A percentile compares a stretch with the other conserved stretches of the same genome.
These are phyloP conservation scores for Cladobotryum protrusum DNA, from an alignment of 2,329 filamentous ascomycete genomes.

Conservation along the genomic window DNA sequence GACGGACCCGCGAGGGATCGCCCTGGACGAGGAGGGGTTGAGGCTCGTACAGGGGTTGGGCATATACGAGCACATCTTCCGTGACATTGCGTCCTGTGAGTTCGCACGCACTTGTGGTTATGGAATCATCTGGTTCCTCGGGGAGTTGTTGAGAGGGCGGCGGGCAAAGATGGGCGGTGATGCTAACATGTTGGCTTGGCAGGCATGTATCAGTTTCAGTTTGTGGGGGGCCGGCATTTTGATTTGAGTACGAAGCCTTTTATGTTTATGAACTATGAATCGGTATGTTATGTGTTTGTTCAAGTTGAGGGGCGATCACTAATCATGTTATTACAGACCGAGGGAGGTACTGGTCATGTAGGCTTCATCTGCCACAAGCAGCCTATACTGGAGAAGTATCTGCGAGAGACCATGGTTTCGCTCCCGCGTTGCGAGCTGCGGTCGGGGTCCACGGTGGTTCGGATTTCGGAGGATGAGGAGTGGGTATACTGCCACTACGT, in stretches of 20 bases:
- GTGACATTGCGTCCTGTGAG: slow-evolving; percentile 5
- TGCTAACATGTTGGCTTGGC: not conserved
- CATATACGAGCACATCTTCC: slow-evolving; percentile 19
- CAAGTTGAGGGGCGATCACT: too few species aligned
- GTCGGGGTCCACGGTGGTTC: slow-evolving; percentile 6
- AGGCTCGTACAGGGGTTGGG: slow-evolving; percentile 19
- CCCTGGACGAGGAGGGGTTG: slow-evolving; percentile 26
- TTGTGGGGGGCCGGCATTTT: slow-evolving; percentile 10
- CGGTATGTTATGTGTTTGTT: slow-evolving; percentile 2
- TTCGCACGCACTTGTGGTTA: too few species aligned
- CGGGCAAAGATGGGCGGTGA: too few species aligned
- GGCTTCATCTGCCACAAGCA: slow-evolving; percentile 23
- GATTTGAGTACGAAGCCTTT: slow-evolving; percentile 12
- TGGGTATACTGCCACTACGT: slow-evolving; percentile 22
- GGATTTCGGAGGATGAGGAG: slow-evolving; percentile 17
- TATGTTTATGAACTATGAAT: slow-evolving; percentile 13
- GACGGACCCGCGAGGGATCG: slow-evolving; percentile 25
- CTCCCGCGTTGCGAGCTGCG: slow-evolving; percentile 4
- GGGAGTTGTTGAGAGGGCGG: too few species aligned
- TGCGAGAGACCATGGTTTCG: slow-evolving; percentile 20
- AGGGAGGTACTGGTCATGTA: slow-evolving; percentile 20
- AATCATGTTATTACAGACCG: slow-evolving; percentile 13
- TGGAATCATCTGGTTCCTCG: too few species aligned
- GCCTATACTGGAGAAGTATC: slow-evolving; percentile 17
- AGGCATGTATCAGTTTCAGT: slow-evolving; percentile 14